Percentiles rank a stretch among this genome's conserved stretches.
phyloP scores from a whole-genome alignment of 192 early-diverging fungal species.

The Allomyces arbusculus region DNA sequence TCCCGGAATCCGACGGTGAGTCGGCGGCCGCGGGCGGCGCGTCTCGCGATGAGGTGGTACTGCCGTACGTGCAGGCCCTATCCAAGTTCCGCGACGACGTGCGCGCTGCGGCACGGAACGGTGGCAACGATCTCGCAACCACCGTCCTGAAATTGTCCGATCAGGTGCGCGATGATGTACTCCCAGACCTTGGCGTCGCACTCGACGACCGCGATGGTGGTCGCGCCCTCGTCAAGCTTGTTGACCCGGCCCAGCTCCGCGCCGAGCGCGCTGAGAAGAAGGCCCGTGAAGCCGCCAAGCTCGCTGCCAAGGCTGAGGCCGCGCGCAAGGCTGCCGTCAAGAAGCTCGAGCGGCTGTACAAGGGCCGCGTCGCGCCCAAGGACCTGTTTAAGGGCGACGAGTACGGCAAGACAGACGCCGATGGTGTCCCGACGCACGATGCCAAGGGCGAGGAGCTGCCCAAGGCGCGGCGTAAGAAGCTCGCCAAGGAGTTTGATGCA shows the following conservation, averaged over 20 bases:
- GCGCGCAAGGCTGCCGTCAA: slow-evolving; percentile 40
- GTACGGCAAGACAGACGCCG: slow-evolving; percentile 49
- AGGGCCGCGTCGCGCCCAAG: slow-evolving; percentile 50
- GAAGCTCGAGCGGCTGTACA: slow-evolving; percentile 44
- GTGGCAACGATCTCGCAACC: slow-evolving; percentile 6
- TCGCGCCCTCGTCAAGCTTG: slow-evolving; percentile 76
- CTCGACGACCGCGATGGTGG: slow-evolving; percentile 93
- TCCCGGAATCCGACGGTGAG: slow-evolving; percentile 1
- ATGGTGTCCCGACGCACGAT: slow-evolving; percentile 73
- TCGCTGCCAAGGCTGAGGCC: slow-evolving; percentile 34
- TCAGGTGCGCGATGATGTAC: slow-evolving; percentile 66
- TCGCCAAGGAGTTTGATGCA: slow-evolving; percentile 61
- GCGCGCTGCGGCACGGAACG: slow-evolving; percentile 34
- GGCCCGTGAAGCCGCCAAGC: slow-evolving; percentile 36
- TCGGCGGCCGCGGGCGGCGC: slow-evolving; percentile 10
- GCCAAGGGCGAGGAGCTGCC: slow-evolving; percentile 59
- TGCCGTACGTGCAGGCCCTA: slow-evolving; percentile 62
- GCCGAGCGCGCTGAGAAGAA: slow-evolving; percentile 46
- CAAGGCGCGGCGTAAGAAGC: slow-evolving; percentile 68
- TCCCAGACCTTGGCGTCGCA: slow-evolving; percentile 70
- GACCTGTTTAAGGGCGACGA: slow-evolving; percentile 62
- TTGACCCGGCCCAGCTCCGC: slow-evolving; percentile 46
- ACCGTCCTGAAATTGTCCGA: slow-evolving; percentile 64
- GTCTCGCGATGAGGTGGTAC: slow-evolving; percentile 33
- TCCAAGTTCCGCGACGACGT: slow-evolving; percentile 79